Percentiles rank a stretch among this genome's conserved stretches.
Evolutionary conservation across 202 grass and related monocot genomes (phyloP).

Genomic region (Musa balbisiana): DNA sequence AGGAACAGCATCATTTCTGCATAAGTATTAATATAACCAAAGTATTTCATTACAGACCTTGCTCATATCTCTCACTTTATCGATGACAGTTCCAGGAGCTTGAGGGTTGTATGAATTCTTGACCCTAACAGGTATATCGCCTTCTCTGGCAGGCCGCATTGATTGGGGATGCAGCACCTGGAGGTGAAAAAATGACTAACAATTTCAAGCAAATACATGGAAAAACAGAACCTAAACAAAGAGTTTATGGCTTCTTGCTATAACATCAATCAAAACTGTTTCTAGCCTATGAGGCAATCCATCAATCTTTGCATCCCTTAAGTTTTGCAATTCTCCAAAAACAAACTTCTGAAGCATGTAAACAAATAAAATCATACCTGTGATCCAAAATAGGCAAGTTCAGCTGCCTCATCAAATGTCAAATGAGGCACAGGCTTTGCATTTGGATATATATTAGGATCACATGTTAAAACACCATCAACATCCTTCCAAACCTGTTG

Average conservation of each 20-base stretch:
- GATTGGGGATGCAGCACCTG: constrained; percentile 94
- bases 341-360: neutral
- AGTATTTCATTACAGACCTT: constrained; percentile 41
- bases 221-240: neutral
- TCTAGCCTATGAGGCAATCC: neutral
- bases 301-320: neutral
- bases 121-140: constrained; percentile 87
- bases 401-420: constrained; percentile 91
- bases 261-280: neutral
- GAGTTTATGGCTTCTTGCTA: neutral
- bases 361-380: constrained; percentile 37
- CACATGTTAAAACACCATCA: constrained; percentile 92
- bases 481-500: constrained; percentile 96
- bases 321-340: neutral
- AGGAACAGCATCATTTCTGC: constrained; percentile 11
- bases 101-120: constrained; percentile 97
- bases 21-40: neutral
- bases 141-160: constrained; percentile 85
- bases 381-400: constrained; percentile 97
- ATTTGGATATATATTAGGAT: constrained; percentile 77
- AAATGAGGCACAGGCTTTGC: constrained; percentile 65
- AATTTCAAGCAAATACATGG: neutral
- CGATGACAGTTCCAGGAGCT: constrained; percentile 91
- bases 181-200: neutral
- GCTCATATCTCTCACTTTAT: constrained; percentile 77